Evolutionary conservation across 352 stramenopile genomes (phyloP).

Genomic region (Aphanomyces euteiches): DNA sequence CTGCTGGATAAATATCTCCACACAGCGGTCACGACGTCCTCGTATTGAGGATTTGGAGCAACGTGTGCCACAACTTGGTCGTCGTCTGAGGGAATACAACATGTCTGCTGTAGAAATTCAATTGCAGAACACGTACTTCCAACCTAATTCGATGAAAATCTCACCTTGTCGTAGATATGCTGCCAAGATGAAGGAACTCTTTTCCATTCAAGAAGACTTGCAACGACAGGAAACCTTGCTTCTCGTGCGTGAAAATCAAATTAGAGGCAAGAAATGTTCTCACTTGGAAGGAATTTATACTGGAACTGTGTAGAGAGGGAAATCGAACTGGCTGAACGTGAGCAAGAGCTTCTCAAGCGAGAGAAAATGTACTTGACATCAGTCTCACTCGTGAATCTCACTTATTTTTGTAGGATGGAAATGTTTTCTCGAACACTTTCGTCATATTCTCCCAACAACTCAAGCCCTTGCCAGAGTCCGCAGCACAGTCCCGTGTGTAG

Average conservation of each 20-base stretch:
- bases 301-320: conserved; percentile 49
- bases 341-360: conserved; percentile 78
- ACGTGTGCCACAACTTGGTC: conserved; percentile 72
- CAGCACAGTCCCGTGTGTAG: conserved; percentile 22
- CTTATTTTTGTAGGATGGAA: conserved; percentile 44
- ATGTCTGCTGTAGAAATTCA: conserved; percentile 49
- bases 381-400: not conserved
- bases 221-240: conserved; percentile 78
- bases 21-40: conserved; percentile 60
- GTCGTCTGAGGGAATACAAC: conserved; percentile 74
- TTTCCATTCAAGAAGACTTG: conserved; percentile 80
- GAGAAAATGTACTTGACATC: conserved; percentile 67
- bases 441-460: conserved; percentile 66
- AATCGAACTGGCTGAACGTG: conserved; percentile 70
- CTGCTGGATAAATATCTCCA: not conserved
- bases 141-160: conserved; percentile 19
- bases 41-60: conserved; percentile 77
- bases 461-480: conserved; percentile 37
- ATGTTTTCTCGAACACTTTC: conserved; percentile 73
- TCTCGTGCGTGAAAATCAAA: conserved; percentile 79
- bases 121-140: conserved; percentile 74
- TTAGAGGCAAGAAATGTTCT: conserved; percentile 51
- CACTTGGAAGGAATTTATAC: not conserved
- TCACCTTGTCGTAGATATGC: conserved; percentile 12
- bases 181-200: conserved; percentile 80